phyloP scores from a whole-genome alignment of 768 basidiomycete genomes.

The Rhizopogon roseolus region DNA sequence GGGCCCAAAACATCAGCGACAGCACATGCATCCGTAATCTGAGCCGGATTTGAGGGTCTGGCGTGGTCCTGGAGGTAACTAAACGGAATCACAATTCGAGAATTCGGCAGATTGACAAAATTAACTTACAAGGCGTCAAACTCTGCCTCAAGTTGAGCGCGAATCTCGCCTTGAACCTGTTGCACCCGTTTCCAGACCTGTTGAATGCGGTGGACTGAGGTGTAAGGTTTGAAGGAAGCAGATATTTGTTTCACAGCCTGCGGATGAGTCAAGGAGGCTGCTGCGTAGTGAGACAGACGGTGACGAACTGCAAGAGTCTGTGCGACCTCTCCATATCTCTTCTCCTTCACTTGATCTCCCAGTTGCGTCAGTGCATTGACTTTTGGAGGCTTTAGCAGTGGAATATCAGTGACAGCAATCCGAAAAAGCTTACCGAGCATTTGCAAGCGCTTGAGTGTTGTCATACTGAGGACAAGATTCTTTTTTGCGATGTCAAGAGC shows the following conservation, averaged over 20 bases:
- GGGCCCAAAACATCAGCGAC: slow-evolving; percentile 85
- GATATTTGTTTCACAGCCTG: slow-evolving; percentile 90
- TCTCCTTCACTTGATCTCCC: slow-evolving; percentile 72
- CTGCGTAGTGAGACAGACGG: background rate
- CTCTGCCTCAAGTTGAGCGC: slow-evolving; percentile 77
- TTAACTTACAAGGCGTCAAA: slow-evolving; percentile 86
- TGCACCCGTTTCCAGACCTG: slow-evolving; percentile 77
- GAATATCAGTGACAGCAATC: background rate
- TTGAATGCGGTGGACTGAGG: slow-evolving; percentile 68
- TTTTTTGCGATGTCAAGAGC: slow-evolving; percentile 89
- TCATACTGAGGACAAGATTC: slow-evolving; percentile 88
- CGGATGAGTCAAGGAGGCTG: background rate
- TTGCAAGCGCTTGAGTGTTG: slow-evolving; percentile 81
- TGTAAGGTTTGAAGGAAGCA: slow-evolving; percentile 73
- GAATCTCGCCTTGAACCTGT: slow-evolving; percentile 78
- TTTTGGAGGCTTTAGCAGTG: slow-evolving; percentile 24
- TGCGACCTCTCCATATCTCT: slow-evolving; percentile 78
- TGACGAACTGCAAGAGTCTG: slow-evolving; percentile 66
- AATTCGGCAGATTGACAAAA: background rate
- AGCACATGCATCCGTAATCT: slow-evolving; percentile 79
- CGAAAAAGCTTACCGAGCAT: slow-evolving; percentile 72
- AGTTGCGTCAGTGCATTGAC: slow-evolving; percentile 82
- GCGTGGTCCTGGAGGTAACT: slow-evolving; percentile 80
- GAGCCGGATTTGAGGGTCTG: slow-evolving; percentile 56
- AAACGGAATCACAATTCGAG: slow-evolving; percentile 1